Conservation (phyloP, 2,329 filamentous ascomycete genomes). For the Aureobasidium mangrovei region DNA sequence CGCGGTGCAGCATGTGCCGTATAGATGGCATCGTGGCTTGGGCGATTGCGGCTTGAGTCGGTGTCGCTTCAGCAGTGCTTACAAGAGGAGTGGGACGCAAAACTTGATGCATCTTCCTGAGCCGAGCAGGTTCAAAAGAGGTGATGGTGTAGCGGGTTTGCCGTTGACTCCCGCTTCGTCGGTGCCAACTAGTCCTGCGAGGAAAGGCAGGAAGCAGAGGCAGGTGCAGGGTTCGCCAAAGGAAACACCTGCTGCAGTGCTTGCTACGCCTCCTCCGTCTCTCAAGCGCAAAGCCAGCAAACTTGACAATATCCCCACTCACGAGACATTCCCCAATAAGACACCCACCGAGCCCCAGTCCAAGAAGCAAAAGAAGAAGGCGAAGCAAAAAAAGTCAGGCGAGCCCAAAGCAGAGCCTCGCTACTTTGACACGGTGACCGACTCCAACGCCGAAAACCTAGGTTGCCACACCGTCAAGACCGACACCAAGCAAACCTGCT, state of each 20-base stretch:
- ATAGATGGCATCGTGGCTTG: background rate
- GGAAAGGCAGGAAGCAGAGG: background rate
- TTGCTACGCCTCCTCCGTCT: background rate
- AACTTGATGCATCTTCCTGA: background rate
- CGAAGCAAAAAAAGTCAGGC: background rate
- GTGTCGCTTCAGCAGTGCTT: background rate
- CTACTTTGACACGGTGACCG: background rate
- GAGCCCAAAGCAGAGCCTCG: background rate
- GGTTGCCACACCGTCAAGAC: background rate
- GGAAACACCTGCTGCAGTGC: background rate
- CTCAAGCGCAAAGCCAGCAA: background rate
- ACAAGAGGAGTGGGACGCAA: background rate
- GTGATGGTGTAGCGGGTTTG: background rate
- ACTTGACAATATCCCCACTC: background rate
- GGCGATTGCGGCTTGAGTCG: background rate
- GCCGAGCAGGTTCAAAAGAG: background rate
- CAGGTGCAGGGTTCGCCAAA: background rate
- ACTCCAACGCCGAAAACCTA: background rate
- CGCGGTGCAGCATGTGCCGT: background rate
- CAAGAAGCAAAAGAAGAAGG: background rate
- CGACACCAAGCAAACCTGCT: slow-evolving; percentile 13
- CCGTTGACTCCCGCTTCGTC: background rate
- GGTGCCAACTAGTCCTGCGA: background rate
- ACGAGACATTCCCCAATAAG: background rate
- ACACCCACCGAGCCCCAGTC: background rate